Base-by-base conservation (phyloP, 192 early-diverging fungal species). In the Rhizophagus clarus region DNA sequence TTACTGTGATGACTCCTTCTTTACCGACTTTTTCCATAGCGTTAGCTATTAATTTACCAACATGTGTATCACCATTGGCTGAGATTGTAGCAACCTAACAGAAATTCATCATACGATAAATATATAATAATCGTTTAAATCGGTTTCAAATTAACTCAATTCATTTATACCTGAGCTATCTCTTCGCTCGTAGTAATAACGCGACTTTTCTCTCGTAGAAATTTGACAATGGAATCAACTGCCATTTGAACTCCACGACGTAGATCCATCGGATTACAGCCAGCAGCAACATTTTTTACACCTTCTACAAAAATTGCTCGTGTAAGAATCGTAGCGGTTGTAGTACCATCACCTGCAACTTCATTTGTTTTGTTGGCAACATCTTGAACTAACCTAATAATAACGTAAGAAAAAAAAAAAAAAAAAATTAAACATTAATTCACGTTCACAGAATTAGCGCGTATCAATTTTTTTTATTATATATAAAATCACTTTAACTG, bases 21-120 rank as follows among this genome's bases (percentile, higher is more conserved):
- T 99, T 99, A 79, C 98, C 98, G 79, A 99, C 98, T 92, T 98
- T 99, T 88, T 99, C 97, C 98, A 99, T 99, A 45, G 98, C 98
- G 81, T 96, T 95, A 70, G 98, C 97, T 89, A 99, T 97, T 88
- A 99, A 84, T 73, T 91, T 86, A 77, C 98, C 98, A 47, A 99
- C 95, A 81, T 97, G 95, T 79, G 92, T 93, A 89, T 99, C 98
- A 83, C 98, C 98, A 86, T 99, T 99, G 77, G 98, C 98, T 45
- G 97, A 99, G 88, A 99, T 99, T 75, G 98, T 97, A 56, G 97
- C 98, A 62, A 91, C 89, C 85, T 86, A 67, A 17, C 3, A 26
- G 17, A 22, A 71, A 62, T 42, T 71, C 4, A 8, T 49, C 24
- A 12, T 45, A 24, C 8, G 64, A 49, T 56, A 22, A 56, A 56